These are phyloP conservation scores for Salix suchowensis DNA, from an alignment of 345 rosid genomes.

Conservation along the genomic window DNA sequence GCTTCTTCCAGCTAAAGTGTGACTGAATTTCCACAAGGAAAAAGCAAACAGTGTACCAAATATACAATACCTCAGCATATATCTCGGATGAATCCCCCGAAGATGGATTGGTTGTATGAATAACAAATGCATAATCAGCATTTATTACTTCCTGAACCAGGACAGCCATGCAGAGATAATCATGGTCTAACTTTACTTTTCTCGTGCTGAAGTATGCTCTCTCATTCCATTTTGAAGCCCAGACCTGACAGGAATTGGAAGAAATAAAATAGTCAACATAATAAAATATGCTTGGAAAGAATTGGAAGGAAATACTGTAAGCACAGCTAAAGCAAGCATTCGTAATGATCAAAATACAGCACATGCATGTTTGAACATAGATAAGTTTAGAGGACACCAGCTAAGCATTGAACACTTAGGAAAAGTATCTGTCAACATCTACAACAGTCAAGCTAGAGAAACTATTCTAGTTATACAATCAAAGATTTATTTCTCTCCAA, in stretches of 20 bases:
- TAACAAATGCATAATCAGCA: conserved; percentile 96
- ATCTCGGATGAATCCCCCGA: conserved; percentile 89
- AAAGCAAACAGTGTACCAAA: background rate
- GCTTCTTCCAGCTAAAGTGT: conserved; percentile 2
- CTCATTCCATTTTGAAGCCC: conserved; percentile 99
- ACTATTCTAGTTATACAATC: background rate
- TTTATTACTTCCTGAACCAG: conserved; percentile 93
- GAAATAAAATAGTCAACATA: background rate
- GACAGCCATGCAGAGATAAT: conserved; percentile 95
- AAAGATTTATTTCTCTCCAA: background rate
- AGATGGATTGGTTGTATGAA: conserved; percentile 95
- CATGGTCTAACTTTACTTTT: conserved; percentile 85
- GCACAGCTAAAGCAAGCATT: background rate
- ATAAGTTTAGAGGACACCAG: background rate
- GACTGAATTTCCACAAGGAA: background rate
- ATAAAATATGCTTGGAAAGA: background rate
- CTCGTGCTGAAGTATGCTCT: conserved; percentile 96
- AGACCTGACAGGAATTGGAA: conserved; percentile 50
- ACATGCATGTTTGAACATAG: background rate
- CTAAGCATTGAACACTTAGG: background rate
- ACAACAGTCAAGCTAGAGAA: background rate
- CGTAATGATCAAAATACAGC: background rate
- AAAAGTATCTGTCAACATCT: background rate
- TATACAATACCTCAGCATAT: conserved; percentile 72
- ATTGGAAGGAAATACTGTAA: background rate